phyloP scores from a whole-genome alignment of 495 filamentous ascomycete genomes.

The Jackrogersella minutella region DNA sequence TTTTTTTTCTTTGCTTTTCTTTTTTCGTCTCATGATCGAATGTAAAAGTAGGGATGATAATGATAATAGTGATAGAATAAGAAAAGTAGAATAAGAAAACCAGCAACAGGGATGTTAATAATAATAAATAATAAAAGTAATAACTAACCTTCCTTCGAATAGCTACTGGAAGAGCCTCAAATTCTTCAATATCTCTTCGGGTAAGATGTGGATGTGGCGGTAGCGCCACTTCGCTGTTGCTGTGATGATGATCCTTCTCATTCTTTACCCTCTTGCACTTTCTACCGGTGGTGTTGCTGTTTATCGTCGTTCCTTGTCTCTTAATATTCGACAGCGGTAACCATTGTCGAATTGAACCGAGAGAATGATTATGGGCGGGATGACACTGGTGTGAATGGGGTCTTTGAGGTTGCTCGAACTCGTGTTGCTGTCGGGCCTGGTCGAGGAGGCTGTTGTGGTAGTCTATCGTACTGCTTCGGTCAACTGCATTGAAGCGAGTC shows the following conservation, averaged over 20 bases:
- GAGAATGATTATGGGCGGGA: slow-evolving; percentile 17
- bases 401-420: slow-evolving; percentile 6
- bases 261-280: slow-evolving; percentile 26
- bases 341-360: slow-evolving; percentile 37
- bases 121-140: slow-evolving; percentile 22
- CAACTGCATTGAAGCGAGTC: slow-evolving; percentile 17
- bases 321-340: slow-evolving; percentile 22
- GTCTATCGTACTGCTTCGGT: slow-evolving; percentile 33
- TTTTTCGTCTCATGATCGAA: not conserved
- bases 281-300: not conserved
- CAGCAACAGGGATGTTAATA: too few relatives aligned
- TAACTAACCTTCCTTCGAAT: slow-evolving; percentile 64
- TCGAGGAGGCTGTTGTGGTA: slow-evolving; percentile 41
- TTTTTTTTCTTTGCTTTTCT: not conserved
- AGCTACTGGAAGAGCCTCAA: slow-evolving; percentile 64
- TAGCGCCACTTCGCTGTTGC: slow-evolving; percentile 12
- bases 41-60: not conserved
- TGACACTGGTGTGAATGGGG: slow-evolving; percentile 25
- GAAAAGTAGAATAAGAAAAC: slow-evolving; percentile 2
- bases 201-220: slow-evolving; percentile 35
- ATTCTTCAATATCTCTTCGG: slow-evolving; percentile 48
- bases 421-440: slow-evolving; percentile 33
- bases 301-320: slow-evolving; percentile 6
- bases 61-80: not conserved
- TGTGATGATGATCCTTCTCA: slow-evolving; percentile 31